These are phyloP conservation scores for Kwoniella dejecticola DNA, from an alignment of 768 basidiomycete genomes.

Conservation along the genomic window DNA sequence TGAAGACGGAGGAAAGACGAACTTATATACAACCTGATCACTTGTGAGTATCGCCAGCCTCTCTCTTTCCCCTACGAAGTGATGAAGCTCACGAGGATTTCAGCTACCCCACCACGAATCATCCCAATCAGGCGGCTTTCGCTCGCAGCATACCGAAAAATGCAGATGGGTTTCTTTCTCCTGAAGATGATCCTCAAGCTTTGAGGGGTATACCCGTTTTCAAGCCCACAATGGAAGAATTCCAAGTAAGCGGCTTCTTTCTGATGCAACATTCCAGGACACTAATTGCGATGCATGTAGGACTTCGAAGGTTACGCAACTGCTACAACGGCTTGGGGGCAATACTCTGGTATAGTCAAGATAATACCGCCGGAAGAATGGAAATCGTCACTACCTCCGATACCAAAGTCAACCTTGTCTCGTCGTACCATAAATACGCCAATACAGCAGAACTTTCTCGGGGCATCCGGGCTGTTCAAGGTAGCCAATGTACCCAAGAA, in stretches of 20 bases:
- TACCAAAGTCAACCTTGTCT: slow-evolving; percentile 67
- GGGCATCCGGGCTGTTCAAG: slow-evolving; percentile 78
- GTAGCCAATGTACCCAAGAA: slow-evolving; percentile 85
- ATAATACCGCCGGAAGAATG: slow-evolving; percentile 94
- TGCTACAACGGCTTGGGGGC: slow-evolving; percentile 85
- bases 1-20: slow-evolving; percentile 6
- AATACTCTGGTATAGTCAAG: slow-evolving; percentile 88
- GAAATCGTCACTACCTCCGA: slow-evolving; percentile 71
- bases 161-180: slow-evolving; percentile 34
- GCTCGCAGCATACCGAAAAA: slow-evolving; percentile 12
- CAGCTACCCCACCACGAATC: slow-evolving; percentile 52
- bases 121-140: slow-evolving; percentile 19
- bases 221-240: slow-evolving; percentile 89
- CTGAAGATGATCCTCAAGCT: slow-evolving; percentile 54
- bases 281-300: slow-evolving; percentile 10
- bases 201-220: slow-evolving; percentile 87
- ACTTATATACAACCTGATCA: slow-evolving; percentile 38
- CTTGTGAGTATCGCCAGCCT: slow-evolving; percentile 30
- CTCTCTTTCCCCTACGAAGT: not conserved
- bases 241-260: slow-evolving; percentile 58
- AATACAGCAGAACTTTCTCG: slow-evolving; percentile 91
- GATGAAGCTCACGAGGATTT: not conserved
- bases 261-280: not conserved
- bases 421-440: slow-evolving; percentile 79
- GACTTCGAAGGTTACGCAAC: slow-evolving; percentile 89